A percentile compares a stretch with the other conserved stretches of the same genome.
phyloP scores from a whole-genome alignment of 106 monocot species.

The Allium sativum region DNA sequence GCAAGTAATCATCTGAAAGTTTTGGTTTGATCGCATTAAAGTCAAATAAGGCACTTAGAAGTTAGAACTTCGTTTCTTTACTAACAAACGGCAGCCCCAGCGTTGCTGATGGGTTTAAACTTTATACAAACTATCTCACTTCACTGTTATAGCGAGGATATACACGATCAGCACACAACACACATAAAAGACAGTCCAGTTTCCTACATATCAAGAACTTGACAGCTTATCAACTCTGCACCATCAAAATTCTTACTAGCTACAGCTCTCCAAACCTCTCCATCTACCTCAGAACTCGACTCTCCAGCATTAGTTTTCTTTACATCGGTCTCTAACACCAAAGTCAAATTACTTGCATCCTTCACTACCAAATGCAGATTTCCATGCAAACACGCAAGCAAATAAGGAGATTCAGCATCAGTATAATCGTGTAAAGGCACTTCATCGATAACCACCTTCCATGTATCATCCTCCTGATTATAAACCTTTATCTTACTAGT shows the following conservation, averaged over 20 bases:
- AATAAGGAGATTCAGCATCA: constrained; percentile 64
- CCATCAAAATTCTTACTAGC: constrained; percentile 58
- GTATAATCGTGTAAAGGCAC: constrained; percentile 61
- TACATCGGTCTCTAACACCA: constrained; percentile 48
- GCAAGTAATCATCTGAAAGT: too few species aligned
- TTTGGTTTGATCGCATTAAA: too few species aligned
- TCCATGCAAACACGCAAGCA: constrained; percentile 64
- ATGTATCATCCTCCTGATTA: constrained; percentile 44
- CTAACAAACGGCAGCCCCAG: too few species aligned
- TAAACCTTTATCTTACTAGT: constrained; percentile 76
- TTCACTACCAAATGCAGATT: constrained; percentile 83
- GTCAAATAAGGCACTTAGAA: too few species aligned
- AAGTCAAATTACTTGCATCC: constrained; percentile 29
- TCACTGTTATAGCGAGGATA: too few species aligned
- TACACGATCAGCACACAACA: too few species aligned
- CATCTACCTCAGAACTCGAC: constrained; percentile 6
- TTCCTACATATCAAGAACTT: constrained; percentile 37
- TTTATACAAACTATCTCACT: too few species aligned
- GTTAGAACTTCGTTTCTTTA: too few species aligned
- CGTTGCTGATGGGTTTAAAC: too few species aligned
- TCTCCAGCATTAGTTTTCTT: constrained; percentile 4
- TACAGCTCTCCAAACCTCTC: constrained; percentile 46
- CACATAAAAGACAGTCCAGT: too few species aligned
- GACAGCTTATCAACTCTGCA: constrained; percentile 75
- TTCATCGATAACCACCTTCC: constrained; percentile 45